A percentile compares a stretch with the other conserved stretches of the same genome.
Evolutionary conservation across 2,329 filamentous ascomycete species (phyloP).

Genomic region (Fusarium sp.): DNA sequence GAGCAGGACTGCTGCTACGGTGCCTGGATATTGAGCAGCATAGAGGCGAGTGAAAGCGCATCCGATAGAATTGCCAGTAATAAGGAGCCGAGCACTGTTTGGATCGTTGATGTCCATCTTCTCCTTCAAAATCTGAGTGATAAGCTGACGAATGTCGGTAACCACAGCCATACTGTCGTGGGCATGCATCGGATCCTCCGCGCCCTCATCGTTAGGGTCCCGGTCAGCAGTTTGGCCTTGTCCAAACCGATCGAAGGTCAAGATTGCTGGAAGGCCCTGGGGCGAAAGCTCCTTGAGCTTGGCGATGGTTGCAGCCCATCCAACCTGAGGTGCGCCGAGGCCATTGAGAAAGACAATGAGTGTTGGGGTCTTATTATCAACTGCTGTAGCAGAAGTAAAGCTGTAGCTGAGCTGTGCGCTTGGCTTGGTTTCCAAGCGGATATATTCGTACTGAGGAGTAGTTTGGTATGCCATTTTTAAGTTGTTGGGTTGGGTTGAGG

Average conservation of each 20-base stretch:
- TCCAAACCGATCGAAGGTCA: slow-evolving; percentile 71
- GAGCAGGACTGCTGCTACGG: slow-evolving; percentile 62
- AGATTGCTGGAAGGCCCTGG: slow-evolving; percentile 53
- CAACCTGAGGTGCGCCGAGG: slow-evolving; percentile 37
- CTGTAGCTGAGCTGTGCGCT: slow-evolving; percentile 32
- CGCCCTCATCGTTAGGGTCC: slow-evolving; percentile 60
- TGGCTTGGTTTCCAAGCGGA: slow-evolving; percentile 40
- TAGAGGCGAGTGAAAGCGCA: slow-evolving; percentile 63
- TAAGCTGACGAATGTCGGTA: slow-evolving; percentile 38
- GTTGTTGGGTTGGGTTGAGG: fast-evolving
- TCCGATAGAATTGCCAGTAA: slow-evolving; percentile 45
- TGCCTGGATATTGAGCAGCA: slow-evolving; percentile 60
- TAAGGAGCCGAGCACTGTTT: slow-evolving; percentile 10
- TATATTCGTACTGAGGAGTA: neutral
- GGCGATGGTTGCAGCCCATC: slow-evolving; percentile 31
- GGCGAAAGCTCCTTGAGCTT: slow-evolving; percentile 3
- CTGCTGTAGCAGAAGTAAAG: slow-evolving; percentile 10
- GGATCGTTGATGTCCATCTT: neutral
- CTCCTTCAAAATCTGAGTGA: slow-evolving; percentile 12
- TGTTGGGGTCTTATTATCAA: neutral
- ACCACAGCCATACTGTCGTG: slow-evolving; percentile 61
- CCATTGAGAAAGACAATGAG: slow-evolving; percentile 47
- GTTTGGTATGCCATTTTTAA: slow-evolving; percentile 3
- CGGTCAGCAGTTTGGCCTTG: slow-evolving; percentile 62
- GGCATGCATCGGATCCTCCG: slow-evolving; percentile 55